A percentile compares a stretch with the other conserved stretches of the same genome.
Conservation (phyloP, 768 basidiomycete species). For the Mycena crocata region DNA sequence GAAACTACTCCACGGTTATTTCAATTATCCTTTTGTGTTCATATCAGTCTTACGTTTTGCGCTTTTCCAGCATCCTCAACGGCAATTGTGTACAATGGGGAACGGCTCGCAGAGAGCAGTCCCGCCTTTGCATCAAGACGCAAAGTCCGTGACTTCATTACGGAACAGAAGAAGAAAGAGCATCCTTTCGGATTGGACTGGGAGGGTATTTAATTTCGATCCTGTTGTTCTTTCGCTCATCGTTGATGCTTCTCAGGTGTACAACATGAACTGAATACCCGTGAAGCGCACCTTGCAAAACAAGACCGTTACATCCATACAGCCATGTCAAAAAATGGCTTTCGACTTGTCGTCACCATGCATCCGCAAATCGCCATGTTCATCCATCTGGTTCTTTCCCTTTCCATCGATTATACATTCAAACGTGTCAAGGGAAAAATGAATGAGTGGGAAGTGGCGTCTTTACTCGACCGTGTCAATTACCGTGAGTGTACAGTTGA, state of each 20-base stretch:
- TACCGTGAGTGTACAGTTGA: conserved; percentile 28
- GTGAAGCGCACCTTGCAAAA: neutral
- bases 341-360: conserved; percentile 11
- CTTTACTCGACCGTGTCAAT: conserved; percentile 20
- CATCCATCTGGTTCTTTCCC: conserved; percentile 26
- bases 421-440: conserved; percentile 34
- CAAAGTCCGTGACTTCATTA: neutral
- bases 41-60: neutral
- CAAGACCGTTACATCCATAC: conserved; percentile 20
- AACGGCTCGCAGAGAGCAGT: neutral
- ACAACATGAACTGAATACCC: neutral
- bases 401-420: conserved; percentile 39
- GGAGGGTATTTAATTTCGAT: conserved; percentile 2
- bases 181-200: conserved; percentile 10
- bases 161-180: neutral
- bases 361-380: conserved; percentile 15
- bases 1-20: conserved; percentile 17
- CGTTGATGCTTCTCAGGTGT: conserved; percentile 1
- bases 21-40: neutral
- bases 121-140: neutral
- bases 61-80: neutral
- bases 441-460: conserved; percentile 39
- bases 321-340: conserved; percentile 11
- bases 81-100: neutral
- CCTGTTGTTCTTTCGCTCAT: neutral